Evolutionary conservation across 345 rosid genomes (phyloP).

Genomic region (Trapa bicornis): DNA sequence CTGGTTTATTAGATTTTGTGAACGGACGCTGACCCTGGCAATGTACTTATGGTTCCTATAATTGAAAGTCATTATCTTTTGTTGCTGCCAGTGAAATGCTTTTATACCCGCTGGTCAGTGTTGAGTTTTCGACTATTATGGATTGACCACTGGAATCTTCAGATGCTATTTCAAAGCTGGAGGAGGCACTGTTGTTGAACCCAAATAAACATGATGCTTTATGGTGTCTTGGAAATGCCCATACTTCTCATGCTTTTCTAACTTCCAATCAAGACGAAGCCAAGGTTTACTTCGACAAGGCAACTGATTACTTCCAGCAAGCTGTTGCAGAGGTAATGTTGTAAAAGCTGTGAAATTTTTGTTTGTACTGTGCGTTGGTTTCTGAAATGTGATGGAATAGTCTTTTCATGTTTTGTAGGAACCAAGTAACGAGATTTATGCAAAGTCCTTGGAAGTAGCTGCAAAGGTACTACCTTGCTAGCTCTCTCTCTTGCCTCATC

Average conservation of each 20-base stretch:
- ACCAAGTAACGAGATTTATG: slow-evolving; percentile 56
- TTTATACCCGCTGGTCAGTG: neutral
- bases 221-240: slow-evolving; percentile 89
- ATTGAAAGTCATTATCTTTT: neutral
- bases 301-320: slow-evolving; percentile 50
- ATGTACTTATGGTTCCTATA: neutral
- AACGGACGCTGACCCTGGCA: too few species aligned
- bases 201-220: slow-evolving; percentile 56
- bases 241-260: slow-evolving; percentile 61
- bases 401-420: slow-evolving; percentile 31
- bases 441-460: slow-evolving; percentile 57
- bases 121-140: neutral
- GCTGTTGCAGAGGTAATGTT: slow-evolving; percentile 60
- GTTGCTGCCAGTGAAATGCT: neutral
- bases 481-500: neutral
- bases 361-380: neutral
- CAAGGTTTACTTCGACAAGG: slow-evolving; percentile 43
- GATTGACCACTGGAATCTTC: neutral
- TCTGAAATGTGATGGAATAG: neutral
- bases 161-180: slow-evolving; percentile 79
- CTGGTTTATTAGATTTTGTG: too few species aligned
- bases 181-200: slow-evolving; percentile 59
- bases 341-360: neutral
- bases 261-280: slow-evolving; percentile 61
- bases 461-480: slow-evolving; percentile 37